Evolutionary conservation across 352 stramenopile species (phyloP).

Genomic region (Globisporangium megalacanthum): DNA sequence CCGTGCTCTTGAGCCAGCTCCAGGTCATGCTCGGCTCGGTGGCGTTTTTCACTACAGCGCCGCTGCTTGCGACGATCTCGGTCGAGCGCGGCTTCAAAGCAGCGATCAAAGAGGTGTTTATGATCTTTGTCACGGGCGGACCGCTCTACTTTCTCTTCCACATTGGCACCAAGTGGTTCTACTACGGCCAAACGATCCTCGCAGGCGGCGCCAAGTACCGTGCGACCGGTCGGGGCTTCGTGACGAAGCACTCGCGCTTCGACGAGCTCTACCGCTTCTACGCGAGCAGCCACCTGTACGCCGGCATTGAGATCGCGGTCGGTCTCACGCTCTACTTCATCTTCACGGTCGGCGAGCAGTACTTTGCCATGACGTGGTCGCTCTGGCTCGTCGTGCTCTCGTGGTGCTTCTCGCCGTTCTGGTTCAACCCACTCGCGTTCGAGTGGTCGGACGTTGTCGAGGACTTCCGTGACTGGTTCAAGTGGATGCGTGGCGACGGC

Average conservation of each 20-base stretch:
- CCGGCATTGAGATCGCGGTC: constrained; percentile 89
- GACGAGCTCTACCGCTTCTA: constrained; percentile 99
- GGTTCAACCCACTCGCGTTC: constrained; percentile 98
- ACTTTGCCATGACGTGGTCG: constrained; percentile 97
- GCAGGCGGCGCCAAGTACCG: constrained; percentile 98
- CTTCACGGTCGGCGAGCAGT: constrained; percentile 93
- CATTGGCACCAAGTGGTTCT: constrained; percentile 99
- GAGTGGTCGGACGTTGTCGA: constrained; percentile 93
- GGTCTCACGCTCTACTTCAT: constrained; percentile 93
- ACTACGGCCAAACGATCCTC: constrained; percentile 98
- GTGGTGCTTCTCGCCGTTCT: constrained; percentile 94
- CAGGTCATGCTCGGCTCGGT: constrained; percentile 96
- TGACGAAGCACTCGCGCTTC: constrained; percentile 97
- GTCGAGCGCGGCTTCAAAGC: constrained; percentile 97
- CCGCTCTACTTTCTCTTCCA: constrained; percentile 99
- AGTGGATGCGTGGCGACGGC: constrained; percentile 92
- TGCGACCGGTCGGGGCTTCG: constrained; percentile 96
- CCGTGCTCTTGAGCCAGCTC: constrained; percentile 92
- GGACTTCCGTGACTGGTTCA: constrained; percentile 89
- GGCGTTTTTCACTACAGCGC: constrained; percentile 96
- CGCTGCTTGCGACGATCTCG: constrained; percentile 95
- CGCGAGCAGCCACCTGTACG: constrained; percentile 96
- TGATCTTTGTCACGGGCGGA: constrained; percentile 96
- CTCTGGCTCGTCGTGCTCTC: constrained; percentile 91
- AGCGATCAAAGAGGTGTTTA: constrained; percentile 89